Conservation (phyloP, 495 filamentous ascomycete species). For the Patellaria atrata region DNA sequence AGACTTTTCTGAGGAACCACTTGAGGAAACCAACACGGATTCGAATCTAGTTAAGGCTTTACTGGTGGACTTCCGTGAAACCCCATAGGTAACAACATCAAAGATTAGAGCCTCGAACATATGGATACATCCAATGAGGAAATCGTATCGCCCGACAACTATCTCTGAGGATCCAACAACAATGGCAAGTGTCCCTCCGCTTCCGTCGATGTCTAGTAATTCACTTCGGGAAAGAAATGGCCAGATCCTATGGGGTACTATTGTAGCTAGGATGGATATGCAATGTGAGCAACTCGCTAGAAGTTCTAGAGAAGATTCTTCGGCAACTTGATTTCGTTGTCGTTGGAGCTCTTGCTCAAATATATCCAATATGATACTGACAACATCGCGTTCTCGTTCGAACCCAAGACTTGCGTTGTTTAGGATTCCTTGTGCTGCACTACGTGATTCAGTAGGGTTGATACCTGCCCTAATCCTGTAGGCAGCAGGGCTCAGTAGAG, state of each 20-base stretch:
- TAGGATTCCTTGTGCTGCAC: too few relatives aligned
- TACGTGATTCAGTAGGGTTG: background rate
- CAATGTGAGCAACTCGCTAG: conserved; percentile 68
- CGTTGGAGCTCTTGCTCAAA: conserved; percentile 63
- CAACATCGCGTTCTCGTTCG: conserved; percentile 57
- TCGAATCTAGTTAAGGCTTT: conserved; percentile 40
- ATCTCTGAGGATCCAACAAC: conserved; percentile 67
- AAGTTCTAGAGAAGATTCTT: conserved; percentile 40
- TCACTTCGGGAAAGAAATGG: conserved; percentile 68
- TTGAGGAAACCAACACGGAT: conserved; percentile 40
- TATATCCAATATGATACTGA: conserved; percentile 67
- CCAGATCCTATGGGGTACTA: conserved; percentile 78
- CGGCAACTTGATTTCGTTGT: conserved; percentile 38
- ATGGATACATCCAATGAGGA: conserved; percentile 54
- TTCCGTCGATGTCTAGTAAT: conserved; percentile 56
- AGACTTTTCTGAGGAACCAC: conserved; percentile 61
- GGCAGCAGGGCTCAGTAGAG: conserved; percentile 36
- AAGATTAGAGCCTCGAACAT: conserved; percentile 64
- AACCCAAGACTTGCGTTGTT: conserved; percentile 72
- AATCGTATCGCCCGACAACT: conserved; percentile 55
- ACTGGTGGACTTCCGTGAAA: conserved; percentile 50
- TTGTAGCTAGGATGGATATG: conserved; percentile 47
- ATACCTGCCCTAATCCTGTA: too few relatives aligned
- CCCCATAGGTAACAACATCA: conserved; percentile 55
- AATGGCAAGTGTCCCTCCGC: conserved; percentile 55